Percentiles rank a stretch among this genome's conserved stretches.
Conservation (phyloP, 441 rosid genomes). For the Aleurites moluccanus region DNA sequence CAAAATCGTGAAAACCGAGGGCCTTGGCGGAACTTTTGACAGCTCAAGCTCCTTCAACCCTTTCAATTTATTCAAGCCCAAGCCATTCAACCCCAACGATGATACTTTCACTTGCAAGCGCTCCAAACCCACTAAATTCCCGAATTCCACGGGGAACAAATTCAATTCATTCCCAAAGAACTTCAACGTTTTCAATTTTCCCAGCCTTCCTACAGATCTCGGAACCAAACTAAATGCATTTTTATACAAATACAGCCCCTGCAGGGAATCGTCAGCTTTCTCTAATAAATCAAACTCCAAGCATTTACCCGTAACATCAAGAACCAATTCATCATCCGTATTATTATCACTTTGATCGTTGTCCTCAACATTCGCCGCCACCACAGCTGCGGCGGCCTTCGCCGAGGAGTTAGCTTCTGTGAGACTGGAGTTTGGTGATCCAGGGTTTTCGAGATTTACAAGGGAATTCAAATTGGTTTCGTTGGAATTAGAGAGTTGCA, state of each 20-base stretch:
- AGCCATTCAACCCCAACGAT: constrained; percentile 56
- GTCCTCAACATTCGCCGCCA: constrained; percentile 7
- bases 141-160: constrained; percentile 69
- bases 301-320: constrained; percentile 70
- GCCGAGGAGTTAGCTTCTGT: constrained; percentile 7
- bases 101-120: constrained; percentile 81
- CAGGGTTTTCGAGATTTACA: constrained; percentile 28
- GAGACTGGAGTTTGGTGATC: constrained; percentile 21
- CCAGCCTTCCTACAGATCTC: constrained; percentile 55
- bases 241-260: constrained; percentile 66
- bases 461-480: constrained; percentile 27
- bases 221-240: constrained; percentile 82
- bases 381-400: not conserved
- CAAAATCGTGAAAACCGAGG: constrained; percentile 73
- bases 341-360: constrained; percentile 16
- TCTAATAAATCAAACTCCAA: constrained; percentile 64
- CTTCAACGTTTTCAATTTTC: constrained; percentile 60
- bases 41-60: constrained; percentile 86
- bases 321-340: constrained; percentile 52
- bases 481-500: constrained; percentile 39
- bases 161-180: constrained; percentile 80
- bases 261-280: constrained; percentile 35
- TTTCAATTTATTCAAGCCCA: constrained; percentile 60
- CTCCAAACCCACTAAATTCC: constrained; percentile 67
- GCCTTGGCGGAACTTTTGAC: constrained; percentile 63